Percentiles rank a stretch among this genome's conserved stretches.
Evolutionary conservation across 2,329 filamentous ascomycete species (phyloP).

Genomic region (Zymoseptoria passerinii): DNA sequence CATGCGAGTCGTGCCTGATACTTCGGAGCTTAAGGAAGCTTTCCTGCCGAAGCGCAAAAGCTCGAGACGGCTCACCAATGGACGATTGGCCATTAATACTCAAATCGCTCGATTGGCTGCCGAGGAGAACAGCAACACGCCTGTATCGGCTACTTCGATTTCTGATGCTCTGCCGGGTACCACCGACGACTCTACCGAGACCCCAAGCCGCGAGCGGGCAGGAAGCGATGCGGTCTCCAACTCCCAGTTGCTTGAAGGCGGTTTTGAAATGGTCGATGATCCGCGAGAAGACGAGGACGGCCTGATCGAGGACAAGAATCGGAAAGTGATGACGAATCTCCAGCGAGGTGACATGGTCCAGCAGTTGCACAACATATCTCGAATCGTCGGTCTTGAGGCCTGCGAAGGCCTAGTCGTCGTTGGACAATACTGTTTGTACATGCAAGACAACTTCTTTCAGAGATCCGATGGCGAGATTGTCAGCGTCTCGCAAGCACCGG

Average conservation of each 20-base stretch:
- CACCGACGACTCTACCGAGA: slow-evolving; percentile 17
- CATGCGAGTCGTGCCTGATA: slow-evolving; percentile 74
- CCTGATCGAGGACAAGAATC: slow-evolving; percentile 87
- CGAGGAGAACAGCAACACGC: slow-evolving; percentile 20
- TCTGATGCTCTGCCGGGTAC: slow-evolving; percentile 9
- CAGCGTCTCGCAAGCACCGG: slow-evolving; percentile 86
- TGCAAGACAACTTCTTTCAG: slow-evolving; percentile 95
- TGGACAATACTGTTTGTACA: slow-evolving; percentile 83
- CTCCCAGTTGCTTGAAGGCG: slow-evolving; percentile 60
- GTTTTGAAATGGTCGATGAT: slow-evolving; percentile 92
- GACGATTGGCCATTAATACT: slow-evolving; percentile 25
- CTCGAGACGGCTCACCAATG: slow-evolving; percentile 40
- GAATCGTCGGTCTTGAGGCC: slow-evolving; percentile 86
- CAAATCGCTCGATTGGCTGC: slow-evolving; percentile 22
- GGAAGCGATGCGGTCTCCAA: slow-evolving; percentile 36
- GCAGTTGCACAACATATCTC: slow-evolving; percentile 88
- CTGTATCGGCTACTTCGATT: slow-evolving; percentile 10
- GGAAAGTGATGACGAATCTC: slow-evolving; percentile 91
- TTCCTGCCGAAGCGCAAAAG: slow-evolving; percentile 78
- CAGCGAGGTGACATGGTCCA: slow-evolving; percentile 87
- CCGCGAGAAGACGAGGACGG: slow-evolving; percentile 76
- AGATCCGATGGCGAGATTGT: slow-evolving; percentile 92
- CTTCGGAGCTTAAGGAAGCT: slow-evolving; percentile 56
- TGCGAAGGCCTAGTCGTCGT: slow-evolving; percentile 89
- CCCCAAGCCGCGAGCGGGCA: slow-evolving; percentile 22